These are phyloP conservation scores for Prunus padus DNA, from an alignment of 306 rosid genomes.

Conservation along the genomic window DNA sequence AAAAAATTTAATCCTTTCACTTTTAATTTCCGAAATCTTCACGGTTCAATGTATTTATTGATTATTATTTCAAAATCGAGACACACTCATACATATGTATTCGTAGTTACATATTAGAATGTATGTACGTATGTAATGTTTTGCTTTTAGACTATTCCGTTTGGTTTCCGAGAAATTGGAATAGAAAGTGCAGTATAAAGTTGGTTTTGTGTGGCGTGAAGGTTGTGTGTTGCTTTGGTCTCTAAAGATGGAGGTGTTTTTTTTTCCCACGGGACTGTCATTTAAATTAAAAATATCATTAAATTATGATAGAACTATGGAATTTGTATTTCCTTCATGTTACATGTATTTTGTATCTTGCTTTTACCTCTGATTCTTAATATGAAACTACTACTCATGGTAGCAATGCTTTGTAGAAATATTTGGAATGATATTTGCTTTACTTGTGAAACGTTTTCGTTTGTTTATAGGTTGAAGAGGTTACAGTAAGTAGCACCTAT, in stretches of 20 bases:
- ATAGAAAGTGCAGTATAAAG: not conserved
- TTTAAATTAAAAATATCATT: not conserved
- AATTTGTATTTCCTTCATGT: not conserved
- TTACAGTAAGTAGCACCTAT: conserved; percentile 24
- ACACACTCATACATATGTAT: too few species aligned
- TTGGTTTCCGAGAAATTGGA: conserved; percentile 15
- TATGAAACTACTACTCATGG: not conserved
- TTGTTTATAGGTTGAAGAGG: conserved; percentile 23
- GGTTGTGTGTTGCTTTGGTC: not conserved
- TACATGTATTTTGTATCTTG: conserved; percentile 1
- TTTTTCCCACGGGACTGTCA: not conserved
- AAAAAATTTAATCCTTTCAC: not conserved
- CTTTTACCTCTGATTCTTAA: not conserved
- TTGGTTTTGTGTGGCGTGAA: not conserved
- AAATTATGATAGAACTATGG: not conserved
- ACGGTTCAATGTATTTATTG: not conserved
- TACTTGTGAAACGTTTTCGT: conserved; percentile 11
- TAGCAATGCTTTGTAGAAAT: conserved; percentile 17
- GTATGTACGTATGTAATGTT: not conserved
- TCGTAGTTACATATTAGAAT: not conserved
- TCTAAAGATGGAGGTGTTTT: not conserved
- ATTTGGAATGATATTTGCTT: conserved; percentile 10
- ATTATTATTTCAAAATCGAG: not conserved
- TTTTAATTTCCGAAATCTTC: conserved; percentile 1
- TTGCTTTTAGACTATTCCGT: conserved; percentile 3